Conservation (phyloP, 768 basidiomycete genomes). For the Termitomyces sp. region DNA sequence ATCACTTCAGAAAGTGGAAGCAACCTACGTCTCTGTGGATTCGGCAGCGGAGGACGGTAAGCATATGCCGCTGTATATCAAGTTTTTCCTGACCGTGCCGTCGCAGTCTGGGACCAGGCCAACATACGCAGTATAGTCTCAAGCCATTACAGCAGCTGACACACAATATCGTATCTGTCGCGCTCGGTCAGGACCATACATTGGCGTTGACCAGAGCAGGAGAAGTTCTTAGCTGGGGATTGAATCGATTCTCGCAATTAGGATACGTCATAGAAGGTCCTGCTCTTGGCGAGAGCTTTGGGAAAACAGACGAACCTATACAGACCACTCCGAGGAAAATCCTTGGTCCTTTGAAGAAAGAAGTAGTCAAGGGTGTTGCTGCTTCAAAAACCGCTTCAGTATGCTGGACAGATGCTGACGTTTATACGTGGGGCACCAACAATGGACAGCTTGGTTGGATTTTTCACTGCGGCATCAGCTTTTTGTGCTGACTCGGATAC, state of each 20-base stretch:
- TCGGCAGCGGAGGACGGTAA: constrained; percentile 81
- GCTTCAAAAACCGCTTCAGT: constrained; percentile 84
- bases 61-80: constrained; percentile 13
- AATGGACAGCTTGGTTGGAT: constrained; percentile 82
- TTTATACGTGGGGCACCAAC: constrained; percentile 94
- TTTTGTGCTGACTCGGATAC: background rate
- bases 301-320: constrained; percentile 61
- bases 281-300: constrained; percentile 23
- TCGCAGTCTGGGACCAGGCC: constrained; percentile 60
- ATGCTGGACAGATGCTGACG: constrained; percentile 71
- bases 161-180: constrained; percentile 57
- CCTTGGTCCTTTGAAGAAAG: constrained; percentile 68
- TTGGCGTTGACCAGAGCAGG: constrained; percentile 76
- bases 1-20: constrained; percentile 68
- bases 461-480: background rate
- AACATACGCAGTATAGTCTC: constrained; percentile 76
- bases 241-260: constrained; percentile 84
- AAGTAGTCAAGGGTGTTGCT: constrained; percentile 73
- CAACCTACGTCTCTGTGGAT: constrained; percentile 84
- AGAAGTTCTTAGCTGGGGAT: constrained; percentile 86
- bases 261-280: constrained; percentile 74
- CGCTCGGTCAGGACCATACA: constrained; percentile 93
- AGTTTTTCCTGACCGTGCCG: background rate
- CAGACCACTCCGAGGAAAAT: constrained; percentile 76
- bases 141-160: constrained; percentile 53